Conservation (phyloP, 2,329 filamentous ascomycete species). For the Trichoderma oligosporum region DNA sequence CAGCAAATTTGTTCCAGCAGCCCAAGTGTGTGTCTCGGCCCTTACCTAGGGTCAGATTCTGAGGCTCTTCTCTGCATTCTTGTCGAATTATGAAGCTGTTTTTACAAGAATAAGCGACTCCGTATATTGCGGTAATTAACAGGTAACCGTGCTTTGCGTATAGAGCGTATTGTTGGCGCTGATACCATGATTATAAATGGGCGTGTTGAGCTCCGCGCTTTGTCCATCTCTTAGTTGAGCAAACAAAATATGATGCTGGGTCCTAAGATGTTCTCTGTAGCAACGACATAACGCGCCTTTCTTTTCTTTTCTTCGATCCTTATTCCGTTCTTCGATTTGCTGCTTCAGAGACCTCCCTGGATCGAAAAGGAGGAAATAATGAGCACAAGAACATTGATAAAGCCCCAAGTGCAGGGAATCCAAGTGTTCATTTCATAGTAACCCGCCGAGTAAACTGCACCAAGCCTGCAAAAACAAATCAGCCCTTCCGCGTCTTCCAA, state of each 20-base stretch:
- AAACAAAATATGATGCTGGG: not conserved
- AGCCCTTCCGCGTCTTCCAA: not conserved
- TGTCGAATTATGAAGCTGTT: not conserved
- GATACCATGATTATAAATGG: no score
- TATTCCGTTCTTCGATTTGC: not conserved
- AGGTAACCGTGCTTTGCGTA: no score
- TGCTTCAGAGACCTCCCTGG: constrained; percentile 70
- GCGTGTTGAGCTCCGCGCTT: not conserved
- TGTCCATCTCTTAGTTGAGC: not conserved
- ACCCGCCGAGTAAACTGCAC: constrained; percentile 74
- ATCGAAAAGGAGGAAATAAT: constrained; percentile 90
- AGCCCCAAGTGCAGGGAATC: constrained; percentile 85
- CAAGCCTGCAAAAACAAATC: constrained; percentile 52
- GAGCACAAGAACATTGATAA: constrained; percentile 77
- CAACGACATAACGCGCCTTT: not conserved
- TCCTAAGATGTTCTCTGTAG: not conserved
- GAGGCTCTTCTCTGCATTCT: not conserved
- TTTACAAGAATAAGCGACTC: not conserved
- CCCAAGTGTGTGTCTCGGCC: not conserved
- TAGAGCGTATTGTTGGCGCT: no score
- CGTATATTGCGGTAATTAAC: not conserved
- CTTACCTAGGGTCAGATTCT: not conserved
- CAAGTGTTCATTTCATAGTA: constrained; percentile 91
- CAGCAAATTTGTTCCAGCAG: not conserved
- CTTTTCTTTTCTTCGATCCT: not conserved